A percentile compares a stretch with the other conserved stretches of the same genome.
These are phyloP conservation scores for Trichoderma simmonsii DNA, from an alignment of 2,329 filamentous ascomycete genomes.

Conservation along the genomic window DNA sequence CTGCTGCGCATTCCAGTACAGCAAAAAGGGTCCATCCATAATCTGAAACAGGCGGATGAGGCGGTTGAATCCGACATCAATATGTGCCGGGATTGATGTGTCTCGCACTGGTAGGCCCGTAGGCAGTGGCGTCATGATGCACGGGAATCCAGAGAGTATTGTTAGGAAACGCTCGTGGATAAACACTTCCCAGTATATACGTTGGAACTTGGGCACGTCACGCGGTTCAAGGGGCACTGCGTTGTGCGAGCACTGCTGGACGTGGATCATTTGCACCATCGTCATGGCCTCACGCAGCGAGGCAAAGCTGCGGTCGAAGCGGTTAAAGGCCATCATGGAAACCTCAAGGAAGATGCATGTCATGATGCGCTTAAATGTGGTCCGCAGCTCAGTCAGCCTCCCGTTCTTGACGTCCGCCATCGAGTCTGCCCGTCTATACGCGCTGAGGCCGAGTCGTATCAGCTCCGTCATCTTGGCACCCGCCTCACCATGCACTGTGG, in stretches of 20 bases:
- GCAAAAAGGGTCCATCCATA: constrained; percentile 39
- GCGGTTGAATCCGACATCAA: constrained; percentile 38
- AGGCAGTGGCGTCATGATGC: constrained; percentile 33
- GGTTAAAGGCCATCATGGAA: constrained; percentile 46
- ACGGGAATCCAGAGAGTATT: constrained; percentile 46
- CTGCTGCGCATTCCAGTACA: constrained; percentile 36
- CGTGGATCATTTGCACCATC: constrained; percentile 42
- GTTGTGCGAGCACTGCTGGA: constrained; percentile 37
- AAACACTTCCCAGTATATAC: constrained; percentile 27
- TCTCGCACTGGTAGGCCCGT: constrained; percentile 33
- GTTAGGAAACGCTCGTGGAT: constrained; percentile 46
- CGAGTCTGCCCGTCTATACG: constrained; percentile 28
- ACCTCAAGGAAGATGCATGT: constrained; percentile 51
- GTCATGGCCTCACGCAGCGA: constrained; percentile 48
- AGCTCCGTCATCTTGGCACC: constrained; percentile 31
- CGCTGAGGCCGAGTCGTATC: constrained; percentile 25
- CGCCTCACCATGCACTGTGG: constrained; percentile 30
- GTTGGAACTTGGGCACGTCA: constrained; percentile 23
- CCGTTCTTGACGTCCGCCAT: constrained; percentile 32
- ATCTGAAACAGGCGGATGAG: constrained; percentile 38
- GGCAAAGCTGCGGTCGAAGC: constrained; percentile 45
- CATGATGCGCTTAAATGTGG: constrained; percentile 45
- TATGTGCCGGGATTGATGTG: constrained; percentile 33
- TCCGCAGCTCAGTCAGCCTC: constrained; percentile 36
- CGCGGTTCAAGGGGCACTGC: constrained; percentile 19